phyloP scores from a whole-genome alignment of 192 early-diverging fungal species.

The Obelidium mucronatum region DNA sequence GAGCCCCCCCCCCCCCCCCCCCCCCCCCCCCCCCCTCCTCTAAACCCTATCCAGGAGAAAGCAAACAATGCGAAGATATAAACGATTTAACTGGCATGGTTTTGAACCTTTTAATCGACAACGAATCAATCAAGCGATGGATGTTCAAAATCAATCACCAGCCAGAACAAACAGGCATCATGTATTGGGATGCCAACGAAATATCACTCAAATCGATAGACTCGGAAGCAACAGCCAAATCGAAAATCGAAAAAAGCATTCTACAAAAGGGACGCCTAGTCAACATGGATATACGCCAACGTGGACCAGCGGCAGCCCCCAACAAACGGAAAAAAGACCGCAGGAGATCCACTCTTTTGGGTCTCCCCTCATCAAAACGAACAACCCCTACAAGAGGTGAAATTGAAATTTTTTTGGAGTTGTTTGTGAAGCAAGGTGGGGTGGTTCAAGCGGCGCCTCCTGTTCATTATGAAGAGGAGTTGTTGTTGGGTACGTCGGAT shows the following conservation, averaged over 20 bases:
- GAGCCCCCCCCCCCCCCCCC: too few relatives aligned
- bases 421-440: constrained; percentile 14
- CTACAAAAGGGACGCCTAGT: neutral
- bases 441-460: constrained; percentile 28
- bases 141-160: constrained; percentile 23
- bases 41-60: neutral
- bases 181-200: constrained; percentile 16
- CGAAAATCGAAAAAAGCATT: neutral
- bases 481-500: constrained; percentile 10
- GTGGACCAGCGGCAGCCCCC: neutral
- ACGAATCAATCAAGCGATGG: neutral
- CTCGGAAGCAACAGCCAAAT: neutral
- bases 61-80: neutral
- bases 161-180: constrained; percentile 9
- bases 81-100: neutral
- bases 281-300: neutral
- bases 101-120: neutral
- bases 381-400: neutral
- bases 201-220: neutral
- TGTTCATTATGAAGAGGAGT: neutral
- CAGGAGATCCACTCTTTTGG: neutral
- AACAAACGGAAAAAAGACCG: neutral
- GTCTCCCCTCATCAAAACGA: neutral
- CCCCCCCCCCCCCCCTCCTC: too few relatives aligned
- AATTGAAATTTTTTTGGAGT: constrained; percentile 6